These are phyloP conservation scores for Lachnellula willkommii DNA, from an alignment of 2,329 filamentous ascomycete genomes.

Conservation along the genomic window DNA sequence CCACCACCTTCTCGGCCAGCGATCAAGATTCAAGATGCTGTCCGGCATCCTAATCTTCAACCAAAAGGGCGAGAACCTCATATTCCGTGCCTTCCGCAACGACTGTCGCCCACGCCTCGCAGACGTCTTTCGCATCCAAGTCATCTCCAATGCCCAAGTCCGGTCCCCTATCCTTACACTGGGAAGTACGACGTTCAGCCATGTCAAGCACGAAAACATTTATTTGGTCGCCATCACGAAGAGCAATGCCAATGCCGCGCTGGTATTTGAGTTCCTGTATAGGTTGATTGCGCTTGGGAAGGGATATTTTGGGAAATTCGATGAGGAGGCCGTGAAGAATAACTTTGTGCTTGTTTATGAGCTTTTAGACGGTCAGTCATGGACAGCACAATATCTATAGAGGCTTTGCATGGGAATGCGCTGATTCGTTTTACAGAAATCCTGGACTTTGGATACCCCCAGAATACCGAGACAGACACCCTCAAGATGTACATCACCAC, in stretches of 20 bases:
- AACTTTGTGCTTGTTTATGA: constrained; percentile 99
- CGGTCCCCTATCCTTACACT: constrained; percentile 95
- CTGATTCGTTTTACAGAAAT: constrained; percentile 60
- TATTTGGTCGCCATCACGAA: constrained; percentile 97
- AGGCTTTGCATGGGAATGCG: not conserved
- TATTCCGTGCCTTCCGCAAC: constrained; percentile 97
- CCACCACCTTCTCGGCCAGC: not conserved
- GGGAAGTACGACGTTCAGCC: constrained; percentile 96
- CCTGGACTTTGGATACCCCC: constrained; percentile 96
- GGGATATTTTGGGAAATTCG: constrained; percentile 98
- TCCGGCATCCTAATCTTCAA: constrained; percentile 98
- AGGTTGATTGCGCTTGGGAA: constrained; percentile 82
- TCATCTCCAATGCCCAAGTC: constrained; percentile 97
- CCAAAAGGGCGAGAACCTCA: constrained; percentile 99
- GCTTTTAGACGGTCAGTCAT: constrained; percentile 71
- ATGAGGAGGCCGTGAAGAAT: constrained; percentile 99
- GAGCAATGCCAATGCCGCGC: constrained; percentile 96
- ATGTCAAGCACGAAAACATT: constrained; percentile 99
- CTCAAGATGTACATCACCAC: constrained; percentile 99
- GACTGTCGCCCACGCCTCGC: constrained; percentile 96
- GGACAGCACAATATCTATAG: not conserved
- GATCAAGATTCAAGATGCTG: constrained; percentile 60
- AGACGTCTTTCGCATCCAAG: constrained; percentile 98
- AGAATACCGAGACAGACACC: constrained; percentile 98
- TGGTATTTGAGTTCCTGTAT: constrained; percentile 98